Evolutionary conservation across 169 alveolate species (phyloP), one percentile per base, ranked within the genome.

Genomic region (Toxoplasma gondii): DNA sequence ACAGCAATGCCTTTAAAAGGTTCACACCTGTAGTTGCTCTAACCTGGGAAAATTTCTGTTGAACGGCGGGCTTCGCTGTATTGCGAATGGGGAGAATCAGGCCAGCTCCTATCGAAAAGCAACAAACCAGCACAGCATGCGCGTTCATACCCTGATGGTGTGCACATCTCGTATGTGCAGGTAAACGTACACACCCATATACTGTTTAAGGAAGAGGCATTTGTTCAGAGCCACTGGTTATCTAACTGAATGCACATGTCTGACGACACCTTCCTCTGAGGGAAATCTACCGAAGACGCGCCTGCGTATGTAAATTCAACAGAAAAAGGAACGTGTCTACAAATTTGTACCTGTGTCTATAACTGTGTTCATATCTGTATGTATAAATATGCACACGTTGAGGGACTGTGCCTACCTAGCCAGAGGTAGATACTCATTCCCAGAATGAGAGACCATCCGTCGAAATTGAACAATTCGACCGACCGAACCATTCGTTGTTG

Each of bases 1-100:
- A 49, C 22, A 12, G 58, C 22, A 49, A 49, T 49, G 58, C 12
- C 58, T 49, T 49, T 49, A 7, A 49, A 49, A 7, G 58, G 12
- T 4, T 4, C 4, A 49, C 58, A 49, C 58, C 58, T 49, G 58
- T 12, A 12, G 22, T 49, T 49, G 4, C 58, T 49, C 58, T 24
- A 12, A 88, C 92, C 81, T 34, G 36, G 2, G 92, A 67, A 39
- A 88, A 88, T 53, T 58, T 88, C 16, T 10, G 54, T 80, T 88
- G 69, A 27, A 88, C 58, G 27, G 44, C 17, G 34, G 44, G 45
- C 58, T 53, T 36, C 41, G 74, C 44, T 10, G 92, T 22, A 41
- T 45, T 36, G 24, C 92, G 92, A 0, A 88, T 58, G n/a, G 92
- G 92, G 16, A 88, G 58, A 88, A 88, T 53, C 83, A 88, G 34